A percentile compares a stretch with the other conserved stretches of the same genome.
Evolutionary conservation across 1,284 basidiomycete genomes (phyloP).

Genomic region (Pseudozyma sp.): DNA sequence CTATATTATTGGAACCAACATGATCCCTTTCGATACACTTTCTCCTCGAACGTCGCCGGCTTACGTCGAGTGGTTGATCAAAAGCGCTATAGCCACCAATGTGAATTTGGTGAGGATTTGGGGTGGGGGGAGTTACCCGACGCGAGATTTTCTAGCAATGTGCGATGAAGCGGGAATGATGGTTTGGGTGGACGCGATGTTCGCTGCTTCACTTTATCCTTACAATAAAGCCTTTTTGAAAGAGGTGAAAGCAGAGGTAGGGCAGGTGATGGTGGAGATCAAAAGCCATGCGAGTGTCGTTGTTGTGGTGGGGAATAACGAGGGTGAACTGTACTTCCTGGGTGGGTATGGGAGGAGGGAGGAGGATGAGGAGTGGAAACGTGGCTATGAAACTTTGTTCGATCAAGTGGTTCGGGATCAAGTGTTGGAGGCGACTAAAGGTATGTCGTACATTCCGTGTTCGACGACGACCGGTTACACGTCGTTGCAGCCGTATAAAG

Average conservation of each 20-base stretch:
- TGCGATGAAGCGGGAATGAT: conserved; percentile 77
- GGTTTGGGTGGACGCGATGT: conserved; percentile 77
- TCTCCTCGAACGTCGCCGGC: conserved; percentile 24
- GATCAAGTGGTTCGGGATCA: conserved; percentile 74
- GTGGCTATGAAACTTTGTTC: conserved; percentile 48
- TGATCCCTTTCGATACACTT: conserved; percentile 49
- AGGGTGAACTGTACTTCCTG: conserved; percentile 51
- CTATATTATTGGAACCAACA: conserved; percentile 55
- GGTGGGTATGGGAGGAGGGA: conserved; percentile 17
- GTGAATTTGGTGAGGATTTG: conserved; percentile 59
- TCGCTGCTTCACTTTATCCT: conserved; percentile 72
- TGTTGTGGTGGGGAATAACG: conserved; percentile 52
- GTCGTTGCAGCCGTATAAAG: conserved; percentile 74
- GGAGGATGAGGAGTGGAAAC: conserved; percentile 27
- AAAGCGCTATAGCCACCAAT: conserved; percentile 32
- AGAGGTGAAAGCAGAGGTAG: conserved; percentile 74
- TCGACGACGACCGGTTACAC: conserved; percentile 74
- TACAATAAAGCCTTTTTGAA: conserved; percentile 73
- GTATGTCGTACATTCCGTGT: conserved; percentile 76
- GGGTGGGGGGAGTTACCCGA: conserved; percentile 59
- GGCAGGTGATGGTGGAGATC: conserved; percentile 74
- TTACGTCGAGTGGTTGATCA: conserved; percentile 46
- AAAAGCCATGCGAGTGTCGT: conserved; percentile 73
- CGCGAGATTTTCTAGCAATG: conserved; percentile 72
- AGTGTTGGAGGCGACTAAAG: conserved; percentile 73